Evolutionary conservation across 1,284 basidiomycete species (phyloP).

Genomic region (Cryptococcus sp.): DNA sequence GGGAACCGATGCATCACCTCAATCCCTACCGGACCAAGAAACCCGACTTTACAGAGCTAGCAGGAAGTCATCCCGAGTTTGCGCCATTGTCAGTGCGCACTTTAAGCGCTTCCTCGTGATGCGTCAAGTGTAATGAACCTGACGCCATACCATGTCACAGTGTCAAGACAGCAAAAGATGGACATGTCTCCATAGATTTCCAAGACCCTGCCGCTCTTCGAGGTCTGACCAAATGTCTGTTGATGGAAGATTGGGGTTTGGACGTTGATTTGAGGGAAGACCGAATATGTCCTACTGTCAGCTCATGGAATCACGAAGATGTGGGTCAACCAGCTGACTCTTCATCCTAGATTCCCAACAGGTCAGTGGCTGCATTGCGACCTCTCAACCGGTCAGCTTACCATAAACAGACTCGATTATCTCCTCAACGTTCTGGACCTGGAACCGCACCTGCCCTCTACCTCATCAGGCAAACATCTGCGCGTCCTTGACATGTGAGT

Average conservation of each 20-base stretch:
- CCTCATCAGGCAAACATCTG: slow-evolving; percentile 18
- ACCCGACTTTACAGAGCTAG: slow-evolving; percentile 67
- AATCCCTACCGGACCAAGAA: slow-evolving; percentile 54
- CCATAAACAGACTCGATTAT: slow-evolving; percentile 68
- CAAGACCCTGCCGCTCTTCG: slow-evolving; percentile 68
- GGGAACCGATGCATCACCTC: slow-evolving; percentile 43
- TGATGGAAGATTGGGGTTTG: slow-evolving; percentile 72
- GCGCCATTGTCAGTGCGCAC: slow-evolving; percentile 60
- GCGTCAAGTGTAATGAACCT: background rate
- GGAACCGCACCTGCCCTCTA: slow-evolving; percentile 20
- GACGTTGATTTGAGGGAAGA: slow-evolving; percentile 65
- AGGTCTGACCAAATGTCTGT: slow-evolving; percentile 71
- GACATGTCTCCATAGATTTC: slow-evolving; percentile 64
- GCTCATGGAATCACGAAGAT: slow-evolving; percentile 25
- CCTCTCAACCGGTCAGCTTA: background rate
- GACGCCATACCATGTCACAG: slow-evolving; percentile 10
- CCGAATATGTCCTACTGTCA: slow-evolving; percentile 81
- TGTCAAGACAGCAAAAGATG: slow-evolving; percentile 19
- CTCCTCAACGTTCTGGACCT: slow-evolving; percentile 71
- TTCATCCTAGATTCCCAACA: slow-evolving; percentile 41
- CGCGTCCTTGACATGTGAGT: slow-evolving; percentile 57
- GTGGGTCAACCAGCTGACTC: background rate
- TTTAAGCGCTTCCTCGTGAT: background rate
- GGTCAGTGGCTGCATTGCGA: slow-evolving; percentile 27
- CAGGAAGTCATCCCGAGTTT: slow-evolving; percentile 62